Evolutionary conservation across 2,329 filamentous ascomycete genomes (phyloP).

Genomic region (Paraphaeosphaeria sporulosa): DNA sequence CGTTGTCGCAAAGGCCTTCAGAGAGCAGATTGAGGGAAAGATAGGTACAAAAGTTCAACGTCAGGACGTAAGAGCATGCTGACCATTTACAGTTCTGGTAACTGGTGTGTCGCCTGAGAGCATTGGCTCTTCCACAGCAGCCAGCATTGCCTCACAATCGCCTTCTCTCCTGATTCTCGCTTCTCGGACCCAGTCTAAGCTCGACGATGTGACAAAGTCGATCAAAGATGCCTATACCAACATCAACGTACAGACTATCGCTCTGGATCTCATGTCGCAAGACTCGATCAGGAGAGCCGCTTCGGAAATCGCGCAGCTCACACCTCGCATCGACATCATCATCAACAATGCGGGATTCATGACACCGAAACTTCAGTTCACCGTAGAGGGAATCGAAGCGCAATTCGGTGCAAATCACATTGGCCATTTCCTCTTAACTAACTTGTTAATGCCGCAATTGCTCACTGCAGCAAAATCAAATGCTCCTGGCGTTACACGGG

Average conservation of each 20-base stretch:
- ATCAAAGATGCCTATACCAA: conserved; percentile 44
- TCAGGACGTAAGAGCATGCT: background rate
- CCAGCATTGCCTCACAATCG: conserved; percentile 36
- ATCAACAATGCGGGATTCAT: conserved; percentile 56
- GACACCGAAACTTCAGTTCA: conserved; percentile 36
- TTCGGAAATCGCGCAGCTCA: conserved; percentile 30
- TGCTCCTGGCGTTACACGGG: conserved; percentile 27
- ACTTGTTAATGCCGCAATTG: conserved; percentile 52
- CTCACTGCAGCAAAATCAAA: conserved; percentile 44
- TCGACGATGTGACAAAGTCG: conserved; percentile 47
- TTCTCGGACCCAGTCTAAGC: conserved; percentile 55
- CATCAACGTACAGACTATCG: conserved; percentile 25
- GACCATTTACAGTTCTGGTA: conserved; percentile 46
- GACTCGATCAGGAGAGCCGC: conserved; percentile 47
- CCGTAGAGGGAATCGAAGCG: conserved; percentile 56
- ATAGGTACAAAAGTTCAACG: conserved; percentile 23
- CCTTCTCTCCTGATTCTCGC: conserved; percentile 41
- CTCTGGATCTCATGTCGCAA: conserved; percentile 52
- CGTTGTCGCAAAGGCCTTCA: conserved; percentile 42
- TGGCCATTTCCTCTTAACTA: conserved; percentile 57
- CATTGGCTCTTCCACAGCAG: conserved; percentile 41
- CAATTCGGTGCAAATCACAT: conserved; percentile 59
- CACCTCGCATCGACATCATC: conserved; percentile 52
- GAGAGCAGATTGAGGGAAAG: conserved; percentile 35
- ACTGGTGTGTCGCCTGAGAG: conserved; percentile 41